These are phyloP conservation scores for Crithidia fasciculata DNA, from an alignment of 208 protist species.

Conservation along the genomic window DNA sequence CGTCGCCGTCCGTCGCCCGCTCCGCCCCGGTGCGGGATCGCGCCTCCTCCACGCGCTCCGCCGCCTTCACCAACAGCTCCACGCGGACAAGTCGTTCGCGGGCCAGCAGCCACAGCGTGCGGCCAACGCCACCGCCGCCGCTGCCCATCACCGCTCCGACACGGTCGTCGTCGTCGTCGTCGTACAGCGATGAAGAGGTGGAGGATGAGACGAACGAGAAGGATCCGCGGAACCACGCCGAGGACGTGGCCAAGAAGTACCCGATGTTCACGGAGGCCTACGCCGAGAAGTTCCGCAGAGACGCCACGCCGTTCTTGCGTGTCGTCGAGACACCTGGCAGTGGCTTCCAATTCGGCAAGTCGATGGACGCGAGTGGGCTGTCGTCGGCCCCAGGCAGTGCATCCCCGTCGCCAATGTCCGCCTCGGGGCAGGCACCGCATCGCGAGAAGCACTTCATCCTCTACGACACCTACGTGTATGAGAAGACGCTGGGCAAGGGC, in stretches of 20 bases:
- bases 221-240: slow-evolving; percentile 36
- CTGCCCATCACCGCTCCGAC: slow-evolving; percentile 18
- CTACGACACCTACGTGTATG: slow-evolving; percentile 70
- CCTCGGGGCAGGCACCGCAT: background rate
- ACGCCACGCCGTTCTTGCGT: slow-evolving; percentile 58
- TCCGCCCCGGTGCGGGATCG: too few species aligned
- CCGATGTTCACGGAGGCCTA: slow-evolving; percentile 68
- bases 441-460: slow-evolving; percentile 49
- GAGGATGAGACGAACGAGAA: slow-evolving; percentile 37
- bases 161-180: slow-evolving; percentile 25
- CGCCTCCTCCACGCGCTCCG: slow-evolving; percentile 18
- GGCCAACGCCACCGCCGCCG: slow-evolving; percentile 17
- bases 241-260: slow-evolving; percentile 61
- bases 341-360: background rate
- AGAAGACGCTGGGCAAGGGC: slow-evolving; percentile 71
- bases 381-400: slow-evolving; percentile 4
- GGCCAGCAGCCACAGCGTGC: slow-evolving; percentile 38
- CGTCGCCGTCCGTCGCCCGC: too few species aligned
- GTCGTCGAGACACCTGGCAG: slow-evolving; percentile 20
- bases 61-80: slow-evolving; percentile 27
- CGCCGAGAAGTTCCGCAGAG: slow-evolving; percentile 42
- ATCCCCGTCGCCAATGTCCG: slow-evolving; percentile 4
- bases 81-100: slow-evolving; percentile 27
- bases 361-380: slow-evolving; percentile 11
- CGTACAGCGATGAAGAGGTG: slow-evolving; percentile 28